Evolutionary conservation across 371 early-diverging fungal species (phyloP), one percentile per base, ranked within the genome.

Genomic region (Syncephalastrum sp.): DNA sequence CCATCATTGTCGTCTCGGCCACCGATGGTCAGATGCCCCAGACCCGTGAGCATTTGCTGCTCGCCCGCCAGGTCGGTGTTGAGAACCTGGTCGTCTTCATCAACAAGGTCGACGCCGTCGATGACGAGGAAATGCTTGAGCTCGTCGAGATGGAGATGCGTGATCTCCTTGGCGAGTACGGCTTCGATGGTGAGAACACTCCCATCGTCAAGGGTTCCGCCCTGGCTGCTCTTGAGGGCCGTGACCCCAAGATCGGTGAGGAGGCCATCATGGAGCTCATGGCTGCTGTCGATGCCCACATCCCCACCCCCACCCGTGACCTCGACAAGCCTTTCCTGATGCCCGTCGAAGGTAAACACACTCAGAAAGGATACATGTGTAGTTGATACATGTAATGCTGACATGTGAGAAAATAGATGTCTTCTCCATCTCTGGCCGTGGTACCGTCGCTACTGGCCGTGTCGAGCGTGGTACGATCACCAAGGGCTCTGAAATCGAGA

Each of bases 71-170:
- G 77, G 96, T 99, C 57, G 99, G 99, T 63, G 88, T 98, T 59
- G 80, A 91, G 73, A 86, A 91, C 67, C 78, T 99, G 59, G 97
- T 99, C 62, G 98, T 99, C 42, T 98, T 96, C 69, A 86, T 99
- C 75, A 99, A 99, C 92, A 99, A 99, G 90, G 92, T 96, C 41
- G 99, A 99, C 74, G 92, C 91, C 60, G 85, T 99, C 50, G 96
- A 96, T 70, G 97, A 98, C 71, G 82, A 86, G 47, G 98, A 95
- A 72, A 95, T 97, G 94, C 83, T 97, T 65, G 97, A 99, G 70
- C 91, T 99, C 56, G 98, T 99, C 55, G 95, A 95, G 57, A 95
- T 96, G 93, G 99, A 99, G 78, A 98, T 99, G 95, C 90, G 96
- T 67, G 98, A 94, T 73, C 84, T 99, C 54, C 74, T 98, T 47